A percentile compares a stretch with the other conserved stretches of the same genome.
These are phyloP conservation scores for Mortierella sp. DNA, from an alignment of 371 early-diverging fungal species.

Conservation along the genomic window DNA sequence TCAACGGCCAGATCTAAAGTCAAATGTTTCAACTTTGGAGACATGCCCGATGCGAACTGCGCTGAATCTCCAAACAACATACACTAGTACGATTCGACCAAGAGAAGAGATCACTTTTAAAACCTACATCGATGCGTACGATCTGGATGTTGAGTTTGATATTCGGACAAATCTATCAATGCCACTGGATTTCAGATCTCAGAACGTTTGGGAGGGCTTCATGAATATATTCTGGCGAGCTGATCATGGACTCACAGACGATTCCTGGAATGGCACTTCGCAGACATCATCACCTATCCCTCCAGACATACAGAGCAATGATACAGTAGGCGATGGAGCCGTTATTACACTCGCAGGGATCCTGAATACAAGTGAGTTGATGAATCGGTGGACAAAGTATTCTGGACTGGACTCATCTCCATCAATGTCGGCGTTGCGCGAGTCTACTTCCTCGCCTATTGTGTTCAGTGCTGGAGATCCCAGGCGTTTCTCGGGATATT, in stretches of 20 bases:
- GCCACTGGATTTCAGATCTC: conserved; percentile 19
- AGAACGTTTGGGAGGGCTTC: conserved; percentile 55
- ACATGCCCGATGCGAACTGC: conserved; percentile 20
- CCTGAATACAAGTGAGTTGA: conserved; percentile 31
- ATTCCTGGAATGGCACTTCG: conserved; percentile 36
- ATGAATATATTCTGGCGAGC: conserved; percentile 58
- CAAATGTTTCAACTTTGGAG: conserved; percentile 10
- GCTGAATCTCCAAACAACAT: neutral
- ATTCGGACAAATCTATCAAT: conserved; percentile 17
- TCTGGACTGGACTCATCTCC: conserved; percentile 39
- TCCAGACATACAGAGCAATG: conserved; percentile 10
- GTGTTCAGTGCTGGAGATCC: conserved; percentile 38
- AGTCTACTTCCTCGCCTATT: conserved; percentile 4
- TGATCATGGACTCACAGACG: conserved; percentile 39
- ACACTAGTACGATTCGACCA: conserved; percentile 9
- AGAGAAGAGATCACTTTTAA: conserved; percentile 33
- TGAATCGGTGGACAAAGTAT: conserved; percentile 34
- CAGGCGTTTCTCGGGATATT: conserved; percentile 51
- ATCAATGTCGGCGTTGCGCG: conserved; percentile 25
- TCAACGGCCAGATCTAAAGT: conserved; percentile 30
- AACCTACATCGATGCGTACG: conserved; percentile 39
- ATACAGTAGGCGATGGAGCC: neutral
- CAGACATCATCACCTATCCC: conserved; percentile 30
- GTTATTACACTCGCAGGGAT: conserved; percentile 27
- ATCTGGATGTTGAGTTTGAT: conserved; percentile 35